Conservation (phyloP, 2,329 filamentous ascomycete species). For the Blumeria hordei region DNA sequence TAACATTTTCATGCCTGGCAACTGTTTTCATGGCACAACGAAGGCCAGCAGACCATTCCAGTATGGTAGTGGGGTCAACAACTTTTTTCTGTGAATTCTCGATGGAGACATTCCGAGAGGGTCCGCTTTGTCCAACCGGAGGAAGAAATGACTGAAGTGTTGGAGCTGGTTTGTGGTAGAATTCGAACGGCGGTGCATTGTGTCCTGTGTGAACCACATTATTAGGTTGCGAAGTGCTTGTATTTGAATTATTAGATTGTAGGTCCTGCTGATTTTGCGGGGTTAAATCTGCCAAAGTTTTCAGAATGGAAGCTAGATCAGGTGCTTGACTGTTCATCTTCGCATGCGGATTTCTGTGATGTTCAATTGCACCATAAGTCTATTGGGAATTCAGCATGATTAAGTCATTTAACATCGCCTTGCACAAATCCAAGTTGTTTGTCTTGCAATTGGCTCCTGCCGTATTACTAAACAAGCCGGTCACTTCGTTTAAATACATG, state of each 20-base stretch:
- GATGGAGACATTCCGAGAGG: slow-evolving; percentile 7
- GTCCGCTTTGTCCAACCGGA: slow-evolving; percentile 4
- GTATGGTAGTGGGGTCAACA: slow-evolving; percentile 22
- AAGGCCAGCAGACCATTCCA: slow-evolving; percentile 25
- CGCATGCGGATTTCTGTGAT: no score
- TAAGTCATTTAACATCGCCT: no score
- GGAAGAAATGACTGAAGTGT: slow-evolving; percentile 1
- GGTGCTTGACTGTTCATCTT: slow-evolving; percentile 4
- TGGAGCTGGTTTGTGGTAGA: background rate
- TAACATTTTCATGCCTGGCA: slow-evolving; percentile 19
- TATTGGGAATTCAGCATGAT: no score
- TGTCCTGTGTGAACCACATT: slow-evolving; percentile 6
- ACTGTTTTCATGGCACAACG: slow-evolving; percentile 25
- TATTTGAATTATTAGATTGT: slow-evolving; percentile 3
- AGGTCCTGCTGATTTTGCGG: slow-evolving; percentile 8
- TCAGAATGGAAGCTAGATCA: slow-evolving; percentile 15
- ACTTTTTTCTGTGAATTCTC: slow-evolving; percentile 4
- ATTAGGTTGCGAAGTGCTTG: slow-evolving; percentile 13
- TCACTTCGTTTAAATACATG: no score
- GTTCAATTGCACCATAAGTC: no score
- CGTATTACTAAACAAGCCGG: no score
- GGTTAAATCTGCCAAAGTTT: slow-evolving; percentile 11
- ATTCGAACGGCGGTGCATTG: background rate
- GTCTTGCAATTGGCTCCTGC: no score
- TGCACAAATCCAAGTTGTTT: no score